These are phyloP conservation scores for Cicer yamashitae DNA, from an alignment of 306 rosid genomes.

Conservation along the genomic window DNA sequence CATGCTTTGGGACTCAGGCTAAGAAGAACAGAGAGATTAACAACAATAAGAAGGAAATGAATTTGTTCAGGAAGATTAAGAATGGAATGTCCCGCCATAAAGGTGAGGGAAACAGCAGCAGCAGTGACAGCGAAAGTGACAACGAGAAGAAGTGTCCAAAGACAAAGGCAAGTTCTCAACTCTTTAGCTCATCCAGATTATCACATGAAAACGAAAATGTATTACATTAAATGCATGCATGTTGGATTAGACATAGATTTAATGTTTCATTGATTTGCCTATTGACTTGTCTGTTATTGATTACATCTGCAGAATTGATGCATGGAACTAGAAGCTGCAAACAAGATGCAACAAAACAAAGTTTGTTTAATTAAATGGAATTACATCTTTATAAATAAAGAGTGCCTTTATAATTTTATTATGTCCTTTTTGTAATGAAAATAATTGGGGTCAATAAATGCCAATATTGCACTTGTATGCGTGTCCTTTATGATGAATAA, in stretches of 20 bases:
- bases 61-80: conserved; percentile 53
- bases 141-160: conserved; percentile 40
- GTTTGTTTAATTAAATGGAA: conserved; percentile 6
- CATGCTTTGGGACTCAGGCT: conserved; percentile 43
- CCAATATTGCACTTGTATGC: conserved; percentile 43
- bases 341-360: conserved; percentile 7
- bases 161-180: conserved; percentile 21
- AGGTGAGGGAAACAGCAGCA: conserved; percentile 41
- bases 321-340: conserved; percentile 33
- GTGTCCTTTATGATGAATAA: conserved; percentile 42
- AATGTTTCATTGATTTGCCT: conserved; percentile 1
- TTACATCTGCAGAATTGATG: conserved; percentile 45
- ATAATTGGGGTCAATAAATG: conserved; percentile 40
- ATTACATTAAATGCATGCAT: conserved; percentile 13
- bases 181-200: background rate
- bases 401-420: conserved; percentile 27
- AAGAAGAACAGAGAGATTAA: conserved; percentile 41
- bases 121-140: conserved; percentile 48
- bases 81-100: conserved; percentile 47
- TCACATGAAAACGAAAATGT: background rate
- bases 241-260: conserved; percentile 14
- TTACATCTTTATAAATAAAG: conserved; percentile 1
- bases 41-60: conserved; percentile 48
- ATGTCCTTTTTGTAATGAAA: conserved; percentile 35
- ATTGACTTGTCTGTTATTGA: background rate